Conservation (phyloP, 306 rosid species). For the Dalbergia oliveri region DNA sequence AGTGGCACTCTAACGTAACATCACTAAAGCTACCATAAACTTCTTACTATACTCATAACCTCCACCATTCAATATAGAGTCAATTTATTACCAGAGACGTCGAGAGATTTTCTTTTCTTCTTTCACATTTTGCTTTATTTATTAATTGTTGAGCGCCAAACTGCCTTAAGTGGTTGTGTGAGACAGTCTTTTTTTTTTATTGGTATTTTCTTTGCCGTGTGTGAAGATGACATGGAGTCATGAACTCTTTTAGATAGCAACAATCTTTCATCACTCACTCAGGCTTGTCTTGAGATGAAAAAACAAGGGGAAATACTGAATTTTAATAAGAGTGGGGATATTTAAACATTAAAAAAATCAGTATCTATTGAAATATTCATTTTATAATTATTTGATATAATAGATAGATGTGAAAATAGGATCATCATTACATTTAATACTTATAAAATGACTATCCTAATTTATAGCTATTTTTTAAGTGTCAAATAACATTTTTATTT, state of each 20-base stretch:
- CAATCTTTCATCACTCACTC: background rate
- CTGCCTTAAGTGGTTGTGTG: constrained; percentile 28
- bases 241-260: constrained; percentile 1
- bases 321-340: background rate
- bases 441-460: too few species aligned
- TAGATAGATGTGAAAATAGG: too few species aligned
- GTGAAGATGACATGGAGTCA: constrained; percentile 5
- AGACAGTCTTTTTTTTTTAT: background rate
- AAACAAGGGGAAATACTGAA: background rate
- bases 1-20: constrained; percentile 36
- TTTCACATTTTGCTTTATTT: background rate
- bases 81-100: background rate
- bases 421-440: too few species aligned
- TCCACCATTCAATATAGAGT: background rate
- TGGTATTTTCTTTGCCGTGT: constrained; percentile 2
- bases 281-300: background rate
- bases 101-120: background rate
- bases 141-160: constrained; percentile 8
- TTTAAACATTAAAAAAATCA: background rate
- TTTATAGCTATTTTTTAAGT: too few species aligned
- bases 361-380: too few species aligned
- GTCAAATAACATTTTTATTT: too few species aligned
- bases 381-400: too few species aligned
- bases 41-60: constrained; percentile 4
- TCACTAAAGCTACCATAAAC: constrained; percentile 21